These are phyloP conservation scores for Stachybotrys chlorohalonatus DNA, from an alignment of 2,329 filamentous ascomycete genomes.

Conservation along the genomic window DNA sequence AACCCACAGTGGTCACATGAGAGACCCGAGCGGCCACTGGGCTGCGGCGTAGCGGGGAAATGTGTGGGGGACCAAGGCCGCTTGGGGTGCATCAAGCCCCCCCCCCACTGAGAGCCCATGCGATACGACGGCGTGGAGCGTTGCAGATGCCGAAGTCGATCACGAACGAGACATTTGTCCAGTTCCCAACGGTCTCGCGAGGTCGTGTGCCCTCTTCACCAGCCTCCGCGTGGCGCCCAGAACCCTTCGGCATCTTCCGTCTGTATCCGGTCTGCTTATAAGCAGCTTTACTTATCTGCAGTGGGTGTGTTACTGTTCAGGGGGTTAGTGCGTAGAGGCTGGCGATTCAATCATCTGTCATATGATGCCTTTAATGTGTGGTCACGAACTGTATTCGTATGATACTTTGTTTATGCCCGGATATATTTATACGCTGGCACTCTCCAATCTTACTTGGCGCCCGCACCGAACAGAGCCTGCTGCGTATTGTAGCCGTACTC, in stretches of 20 bases:
- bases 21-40: background rate
- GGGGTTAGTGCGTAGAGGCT: too few species aligned
- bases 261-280: background rate
- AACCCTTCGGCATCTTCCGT: background rate
- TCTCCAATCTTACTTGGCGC: conserved; percentile 24
- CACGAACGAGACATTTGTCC: background rate
- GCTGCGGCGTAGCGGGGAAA: background rate
- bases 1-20: background rate
- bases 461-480: conserved; percentile 45
- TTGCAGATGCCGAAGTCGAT: background rate
- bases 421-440: conserved; percentile 19
- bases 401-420: background rate
- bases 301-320: too few species aligned
- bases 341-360: too few species aligned
- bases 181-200: background rate
- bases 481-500: conserved; percentile 59
- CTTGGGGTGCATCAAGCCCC: background rate
- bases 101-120: background rate
- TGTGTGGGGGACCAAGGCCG: background rate
- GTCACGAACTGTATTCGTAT: background rate
- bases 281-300: too few species aligned
- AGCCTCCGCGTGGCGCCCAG: background rate
- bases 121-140: background rate
- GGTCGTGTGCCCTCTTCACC: background rate
- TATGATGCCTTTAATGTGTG: too few species aligned